Evolutionary conservation across 106 monocot genomes (phyloP).

Genomic region (Vanilla planifolia): DNA sequence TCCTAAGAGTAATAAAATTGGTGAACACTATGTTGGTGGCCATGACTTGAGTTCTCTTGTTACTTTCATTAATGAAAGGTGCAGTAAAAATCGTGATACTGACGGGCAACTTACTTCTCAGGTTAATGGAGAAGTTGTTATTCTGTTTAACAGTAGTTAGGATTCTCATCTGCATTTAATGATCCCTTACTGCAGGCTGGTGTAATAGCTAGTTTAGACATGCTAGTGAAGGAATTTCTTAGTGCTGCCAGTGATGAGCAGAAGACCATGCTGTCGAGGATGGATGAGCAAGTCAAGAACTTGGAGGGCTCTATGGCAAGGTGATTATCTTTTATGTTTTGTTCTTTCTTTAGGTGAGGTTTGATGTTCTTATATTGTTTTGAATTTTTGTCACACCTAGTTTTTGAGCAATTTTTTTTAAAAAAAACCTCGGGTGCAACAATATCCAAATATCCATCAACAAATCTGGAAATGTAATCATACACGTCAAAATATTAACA

Average conservation of each 20-base stretch:
- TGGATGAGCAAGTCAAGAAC: slow-evolving; percentile 75
- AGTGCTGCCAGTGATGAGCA: slow-evolving; percentile 44
- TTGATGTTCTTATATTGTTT: too few relatives aligned
- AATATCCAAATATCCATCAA: too few relatives aligned
- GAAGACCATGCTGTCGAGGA: slow-evolving; percentile 49
- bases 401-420: too few relatives aligned
- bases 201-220: slow-evolving; percentile 48
- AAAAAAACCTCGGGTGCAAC: too few relatives aligned
- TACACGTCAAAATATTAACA: too few relatives aligned
- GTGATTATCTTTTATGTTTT: slow-evolving; percentile 22
- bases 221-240: slow-evolving; percentile 74
- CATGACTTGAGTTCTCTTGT: slow-evolving; percentile 80
- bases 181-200: slow-evolving; percentile 56
- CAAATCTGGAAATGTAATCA: too few relatives aligned
- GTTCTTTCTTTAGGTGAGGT: too few relatives aligned
- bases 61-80: slow-evolving; percentile 81
- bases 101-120: slow-evolving; percentile 87
- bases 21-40: slow-evolving; percentile 83
- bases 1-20: slow-evolving; percentile 85
- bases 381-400: too few relatives aligned
- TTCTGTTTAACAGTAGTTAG: background rate
- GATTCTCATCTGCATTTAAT: slow-evolving; percentile 2
- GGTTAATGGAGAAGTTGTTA: slow-evolving; percentile 23
- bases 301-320: slow-evolving; percentile 64
- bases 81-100: slow-evolving; percentile 74